Conservation (phyloP, 306 rosid genomes). For the Psophocarpus tetragonolobus region DNA sequence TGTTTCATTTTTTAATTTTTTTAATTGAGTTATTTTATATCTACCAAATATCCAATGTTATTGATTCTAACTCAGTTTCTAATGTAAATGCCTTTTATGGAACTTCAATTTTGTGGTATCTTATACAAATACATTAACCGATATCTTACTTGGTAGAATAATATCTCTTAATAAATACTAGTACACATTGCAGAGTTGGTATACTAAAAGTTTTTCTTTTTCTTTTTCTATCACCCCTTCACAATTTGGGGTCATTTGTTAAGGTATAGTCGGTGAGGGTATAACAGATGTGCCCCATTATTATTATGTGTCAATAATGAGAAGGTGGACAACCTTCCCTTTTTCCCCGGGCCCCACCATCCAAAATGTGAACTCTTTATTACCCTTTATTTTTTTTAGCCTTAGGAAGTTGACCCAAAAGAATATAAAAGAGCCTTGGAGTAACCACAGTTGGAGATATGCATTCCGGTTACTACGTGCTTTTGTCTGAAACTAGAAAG, state of each 20-base stretch:
- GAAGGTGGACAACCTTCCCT: not conserved
- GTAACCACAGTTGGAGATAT: not conserved
- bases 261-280: conserved; percentile 30
- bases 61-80: not conserved
- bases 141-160: conserved; percentile 12
- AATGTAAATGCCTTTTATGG: not conserved
- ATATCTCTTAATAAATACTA: not conserved
- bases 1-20: too few relatives aligned
- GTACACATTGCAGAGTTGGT: not conserved
- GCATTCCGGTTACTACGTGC: not conserved
- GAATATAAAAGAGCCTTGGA: not conserved
- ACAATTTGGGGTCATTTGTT: not conserved
- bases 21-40: too few relatives aligned
- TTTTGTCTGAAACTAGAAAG: not conserved
- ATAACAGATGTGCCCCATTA: conserved; percentile 25
- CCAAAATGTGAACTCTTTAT: not conserved
- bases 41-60: too few relatives aligned
- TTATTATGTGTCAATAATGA: conserved; percentile 24
- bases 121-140: not conserved
- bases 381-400: conserved; percentile 17
- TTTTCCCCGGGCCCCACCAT: conserved; percentile 23
- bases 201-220: not conserved
- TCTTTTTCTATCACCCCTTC: not conserved
- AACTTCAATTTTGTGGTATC: conserved; percentile 21
- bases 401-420: conserved; percentile 17